Base-by-base conservation (phyloP, 2,329 filamentous ascomycete species). In the Pseudocercospora eumusae region DNA sequence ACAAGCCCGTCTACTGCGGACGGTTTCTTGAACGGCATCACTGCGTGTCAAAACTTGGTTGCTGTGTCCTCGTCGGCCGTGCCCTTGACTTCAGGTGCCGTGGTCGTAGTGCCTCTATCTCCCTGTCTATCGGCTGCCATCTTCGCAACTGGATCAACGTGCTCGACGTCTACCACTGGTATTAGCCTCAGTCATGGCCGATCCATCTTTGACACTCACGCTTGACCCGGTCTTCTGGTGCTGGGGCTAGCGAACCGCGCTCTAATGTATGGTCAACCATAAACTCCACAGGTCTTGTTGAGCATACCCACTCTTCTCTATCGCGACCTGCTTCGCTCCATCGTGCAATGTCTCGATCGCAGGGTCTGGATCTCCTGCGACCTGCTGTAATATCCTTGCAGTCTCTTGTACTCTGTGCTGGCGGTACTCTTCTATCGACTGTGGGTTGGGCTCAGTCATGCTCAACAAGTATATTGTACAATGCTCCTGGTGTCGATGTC, bases 121-220 rank as follows among this genome's bases (percentile, higher is more conserved):
- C 52, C 52, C 15, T 40, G 52, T 54, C 52, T 54, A n/a, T 54
- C 52, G 23, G 52, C 52, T 20, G 52, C 52, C 52, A 54, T 36
- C 28, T 54, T 40, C 13, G 52, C 52, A 20, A 54, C 52, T 15
- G 52, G 28, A 25, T 40, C 52, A 33, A 33, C 18, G 25, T 36
- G 52, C 52, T 54, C 52, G 21, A 54, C 28, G 23, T 54, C 52
- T 54, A 31, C 15, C n/a, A 18, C 15, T 5, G 21, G 13, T 31
- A 20, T 52, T 28, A 52, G 47, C 25, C 15, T 13, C 4, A 40
- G 36, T 40, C 15, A 15, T 5, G 1, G 25, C 47, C 8, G 20
- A 20, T 47, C 20, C 25, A n/a, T 7, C 25, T 52, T 8, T 28
- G 21, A 10, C 2, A 52, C 47, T 28, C 15, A 52, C 47, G 47